Base-by-base conservation (phyloP, 2,329 filamentous ascomycete species). In the Purpureocillium lavendulum region DNA sequence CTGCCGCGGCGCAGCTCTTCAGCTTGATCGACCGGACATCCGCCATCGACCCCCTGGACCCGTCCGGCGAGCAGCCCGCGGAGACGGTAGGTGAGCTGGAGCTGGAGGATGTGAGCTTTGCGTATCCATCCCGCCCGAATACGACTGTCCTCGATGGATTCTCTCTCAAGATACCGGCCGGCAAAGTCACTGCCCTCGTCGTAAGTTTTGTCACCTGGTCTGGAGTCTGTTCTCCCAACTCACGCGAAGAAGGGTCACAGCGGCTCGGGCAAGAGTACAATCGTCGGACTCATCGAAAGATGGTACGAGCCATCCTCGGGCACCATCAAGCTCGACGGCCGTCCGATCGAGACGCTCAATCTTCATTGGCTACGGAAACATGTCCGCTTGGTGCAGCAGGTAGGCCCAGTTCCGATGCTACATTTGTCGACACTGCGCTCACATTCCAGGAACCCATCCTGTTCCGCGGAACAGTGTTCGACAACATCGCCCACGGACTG, bases 401-500 rank as follows among this genome's bases (percentile, higher is more conserved):
- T 48, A 26, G 21, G 21, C 28, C 38, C 40, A 32, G 28, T 14
- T 8, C 17, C 21, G 10, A 26, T 10, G 21, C 21, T 10, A 26
- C 21, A 26, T 5, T 5, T 5, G 6, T 10, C 10, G 21, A 26
- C 21, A 5, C 21, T 26, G 6, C 6, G 5, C 21, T 26, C 5
- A 26, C 21, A 5, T 10, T 10, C 21, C 53, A 66, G 46, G 66
- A 69, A 32, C 66, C 66, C 1, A 59, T 67, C n/a, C 54, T 69
- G 6, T 69, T 69, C 46, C 60, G 66, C 33, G 60, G 63, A 17
- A 61, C 58, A 1, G 71, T 80, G n/a, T 73, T 71, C 36, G 64
- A 69, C 8, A 79, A 79, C 44, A 70, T 80, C 10, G 61, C 65
- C 1, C 62, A 69, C 33, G 75, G 75, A 3, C 54, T 78, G 1